Evolutionary conservation across 805 yeast species (phyloP), one percentile per base, ranked within the genome.

Genomic region (Schwanniomyces yamadae): DNA sequence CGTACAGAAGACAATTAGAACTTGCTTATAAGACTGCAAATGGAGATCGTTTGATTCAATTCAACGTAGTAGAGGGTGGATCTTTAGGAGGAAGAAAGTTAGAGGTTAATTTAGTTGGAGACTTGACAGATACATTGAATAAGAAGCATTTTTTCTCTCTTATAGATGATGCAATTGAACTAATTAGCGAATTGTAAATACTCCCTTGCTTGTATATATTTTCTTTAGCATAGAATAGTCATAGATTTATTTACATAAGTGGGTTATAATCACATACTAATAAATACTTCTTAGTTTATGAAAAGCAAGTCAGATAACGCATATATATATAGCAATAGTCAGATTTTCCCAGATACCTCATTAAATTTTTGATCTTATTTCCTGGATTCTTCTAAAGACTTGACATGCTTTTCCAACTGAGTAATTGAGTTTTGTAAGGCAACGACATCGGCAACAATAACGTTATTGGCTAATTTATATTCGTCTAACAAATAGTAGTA

Each of bases 401-500:
- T 75, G 44, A 86, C 84, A 50, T 82, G 86, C 45, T 74, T 73
- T 54, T 83, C 91, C 52, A 86, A 74, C 42, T 70, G 72, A 48
- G 76, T 68, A 42, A 86, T 79, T 18, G 88, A 78, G 50, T 74
- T 77, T 46, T 83, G 84, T 53, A 88, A 75, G 16, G 79, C 62
- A 36, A 84, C 66, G 14, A 87, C 84, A 53, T 87, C 96, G 34
- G 86, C 77, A 39, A 85, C 73, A 39, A 87, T 77, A 13, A 83
- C 83, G 49, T 74, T 75, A 57, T 82, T 84, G 48, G 91, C 76
- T 42, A 73, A 68, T 57, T 82, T 80, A 71, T 84, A 85, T 59
- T 84, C 84, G 52, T 86, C 93, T 40, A 85, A 61, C 46, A 85
- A 69, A 61, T 85, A 87, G 58, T 78, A 82, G 68, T 87, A 87